Base-by-base conservation (phyloP, 768 basidiomycete species). In the Clavaria fumosa region DNA sequence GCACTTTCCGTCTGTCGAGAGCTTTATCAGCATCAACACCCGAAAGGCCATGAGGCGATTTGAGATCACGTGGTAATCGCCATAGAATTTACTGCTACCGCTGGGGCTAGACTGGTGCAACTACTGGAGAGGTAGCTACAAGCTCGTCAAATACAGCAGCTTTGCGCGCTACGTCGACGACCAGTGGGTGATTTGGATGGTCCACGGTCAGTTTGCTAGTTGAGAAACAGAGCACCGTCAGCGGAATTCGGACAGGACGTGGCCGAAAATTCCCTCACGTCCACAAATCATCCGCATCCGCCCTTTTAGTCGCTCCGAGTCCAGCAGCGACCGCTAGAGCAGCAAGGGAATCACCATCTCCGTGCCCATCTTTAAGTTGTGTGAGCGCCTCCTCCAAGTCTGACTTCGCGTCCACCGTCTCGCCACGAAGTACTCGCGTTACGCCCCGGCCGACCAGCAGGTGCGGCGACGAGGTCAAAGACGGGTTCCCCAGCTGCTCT, bases 401-500 rank as follows among this genome's bases (percentile, higher is more conserved):
- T 3, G 79, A 82, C 53, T 72, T 75, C n/a, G 83, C 84, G 39
- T 74, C 79, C 17, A 64, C 57, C 34, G 81, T 58, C 47, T 86
- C 81, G 42, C 78, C 78, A 14, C 77, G 67, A 35, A 88, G 59
- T n/a, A 86, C 70, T 31, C 82, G 75, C 19, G 76, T 76, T 19
- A 85, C 69, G 6, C 81, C 83, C 43, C 84, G 72, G n/a, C 79
- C 73, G 15, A 80, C 77, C 28, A 88, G 66, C 22, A 88, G 60
- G 46, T 78, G 75, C 7, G 78, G 69, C 1, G 78, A 81, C n/a
- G n/a, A n/a, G 10, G 76, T 69, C 35, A 85, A 53, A 9, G 79
- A 80, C 2, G 83, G 82, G 51, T 84, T 86, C 11, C 70, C 80
- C 15, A 86, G 60, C 52, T 88, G 84, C 47, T 89, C 84, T 4